Base-by-base conservation (phyloP, 2,329 filamentous ascomycete species). In the Colletotrichum abscissum region DNA sequence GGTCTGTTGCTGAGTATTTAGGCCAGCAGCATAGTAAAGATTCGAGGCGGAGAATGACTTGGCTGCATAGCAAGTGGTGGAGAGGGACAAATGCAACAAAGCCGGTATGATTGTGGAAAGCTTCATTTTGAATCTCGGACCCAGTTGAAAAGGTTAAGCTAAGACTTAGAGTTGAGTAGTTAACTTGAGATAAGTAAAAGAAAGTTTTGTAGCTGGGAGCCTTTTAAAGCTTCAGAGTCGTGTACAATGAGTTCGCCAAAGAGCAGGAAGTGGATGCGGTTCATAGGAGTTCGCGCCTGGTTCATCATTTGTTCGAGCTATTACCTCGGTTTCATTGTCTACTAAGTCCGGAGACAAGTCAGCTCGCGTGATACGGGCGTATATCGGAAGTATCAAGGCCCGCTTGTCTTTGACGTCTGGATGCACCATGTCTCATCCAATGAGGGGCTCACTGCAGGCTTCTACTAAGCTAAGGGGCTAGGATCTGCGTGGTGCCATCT, bases 1-100 rank as follows among this genome's bases (percentile, higher is more conserved):
- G 0, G 64, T 64, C 26, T 75, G 73, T 54, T 79, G 75, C 8
- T 63, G 68, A 24, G 66, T 52, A 14, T 74, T 76, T 57, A 79
- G 58, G 4, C 78, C 78, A 35, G 77, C 77, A 9, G 78, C 78
- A 72, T 79, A 79, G 57, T 78, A 79, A 8, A 79, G 70, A 46
- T 78, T 78, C n/a, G 77, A 78, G 12, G 66, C 78, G 3, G 77
- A 63, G 52, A 78, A 78, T 3, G 76, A 77, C 16, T 58, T 58
- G 8, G 56, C 56, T 33, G 28, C 56, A 22, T 14, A 22, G 30
- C 56, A 58, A 11, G 56, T 58, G 19, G n/a, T 11, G 11, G 28
- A 35, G 3, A 58, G 56, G 2, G 30, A 33, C 16, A 58, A n/a
- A 19, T 58, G 30, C 4, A 58, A 14, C 1, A 58, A 35, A 12